Evolutionary conservation across 2,329 filamentous ascomycete genomes (phyloP).

Genomic region (Alternaria triticimaculans): DNA sequence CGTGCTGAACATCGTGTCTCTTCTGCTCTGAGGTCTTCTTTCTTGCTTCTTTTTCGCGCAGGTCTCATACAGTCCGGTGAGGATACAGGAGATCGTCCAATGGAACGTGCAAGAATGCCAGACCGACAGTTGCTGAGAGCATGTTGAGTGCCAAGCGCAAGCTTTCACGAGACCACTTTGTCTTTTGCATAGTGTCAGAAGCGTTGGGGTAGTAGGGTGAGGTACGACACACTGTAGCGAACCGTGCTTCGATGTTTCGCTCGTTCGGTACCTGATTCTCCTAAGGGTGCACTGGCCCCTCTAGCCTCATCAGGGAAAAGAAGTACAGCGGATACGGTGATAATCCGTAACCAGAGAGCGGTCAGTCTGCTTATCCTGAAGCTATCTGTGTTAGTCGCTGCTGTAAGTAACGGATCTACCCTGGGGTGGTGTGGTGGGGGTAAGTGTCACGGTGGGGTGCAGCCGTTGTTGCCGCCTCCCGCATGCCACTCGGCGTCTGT

Average conservation of each 20-base stretch:
- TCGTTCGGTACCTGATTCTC: not conserved
- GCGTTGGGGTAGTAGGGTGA: not conserved
- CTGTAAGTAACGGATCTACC: not conserved
- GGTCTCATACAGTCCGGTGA: not conserved
- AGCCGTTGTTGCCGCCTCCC: not conserved
- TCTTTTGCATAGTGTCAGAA: not conserved
- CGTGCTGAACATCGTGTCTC: not conserved
- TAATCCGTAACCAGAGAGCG: not conserved
- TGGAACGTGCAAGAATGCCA: not conserved
- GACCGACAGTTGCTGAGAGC: not conserved
- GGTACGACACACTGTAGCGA: not conserved
- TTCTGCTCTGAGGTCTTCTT: not conserved
- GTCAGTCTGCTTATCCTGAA: not conserved
- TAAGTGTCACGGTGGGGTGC: not conserved
- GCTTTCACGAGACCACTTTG: not conserved
- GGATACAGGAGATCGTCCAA: not conserved
- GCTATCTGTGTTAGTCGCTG: not conserved
- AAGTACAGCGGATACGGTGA: not conserved
- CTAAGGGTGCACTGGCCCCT: not conserved
- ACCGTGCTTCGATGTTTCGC: not conserved
- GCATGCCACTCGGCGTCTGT: not conserved
- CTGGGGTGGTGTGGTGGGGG: not conserved
- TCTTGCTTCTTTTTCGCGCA: not conserved
- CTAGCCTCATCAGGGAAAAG: not conserved
- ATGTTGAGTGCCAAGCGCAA: not conserved